A percentile compares a stretch with the other conserved stretches of the same genome.
phyloP scores from a whole-genome alignment of 2,329 filamentous ascomycete genomes.

The Curvularia eragrostidis region DNA sequence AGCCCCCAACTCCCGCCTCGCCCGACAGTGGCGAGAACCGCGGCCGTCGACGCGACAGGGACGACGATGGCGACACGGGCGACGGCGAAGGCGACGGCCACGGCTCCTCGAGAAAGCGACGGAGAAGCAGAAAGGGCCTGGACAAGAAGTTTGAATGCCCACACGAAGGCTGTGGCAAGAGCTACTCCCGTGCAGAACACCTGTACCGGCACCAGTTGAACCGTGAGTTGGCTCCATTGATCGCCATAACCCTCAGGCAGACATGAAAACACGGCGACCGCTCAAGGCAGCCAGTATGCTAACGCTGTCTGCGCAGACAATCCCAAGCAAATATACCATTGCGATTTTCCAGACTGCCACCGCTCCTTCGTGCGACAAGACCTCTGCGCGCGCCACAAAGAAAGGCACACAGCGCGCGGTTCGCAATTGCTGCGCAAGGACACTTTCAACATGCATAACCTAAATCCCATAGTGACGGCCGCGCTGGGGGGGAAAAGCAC shows the following conservation, averaged over 20 bases:
- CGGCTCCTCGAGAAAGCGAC: constrained; percentile 60
- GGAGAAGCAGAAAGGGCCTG: constrained; percentile 76
- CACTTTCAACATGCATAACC: constrained; percentile 62
- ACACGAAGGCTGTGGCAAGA: constrained; percentile 88
- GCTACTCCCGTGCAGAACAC: constrained; percentile 95
- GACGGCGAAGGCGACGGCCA: constrained; percentile 38
- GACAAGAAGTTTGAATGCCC: constrained; percentile 78
- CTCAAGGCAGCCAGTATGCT: constrained; percentile 17
- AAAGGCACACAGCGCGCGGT: constrained; percentile 65
- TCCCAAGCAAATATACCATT: constrained; percentile 93
- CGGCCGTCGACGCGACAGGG: constrained; percentile 49
- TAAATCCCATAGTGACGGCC: constrained; percentile 52
- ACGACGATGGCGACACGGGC: constrained; percentile 36
- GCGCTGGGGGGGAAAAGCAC: constrained; percentile 46
- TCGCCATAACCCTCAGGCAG: not conserved
- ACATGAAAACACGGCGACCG: not conserved
- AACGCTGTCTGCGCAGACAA: constrained; percentile 64
- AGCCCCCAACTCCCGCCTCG: constrained; percentile 44
- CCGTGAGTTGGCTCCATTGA: constrained; percentile 64
- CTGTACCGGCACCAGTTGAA: constrained; percentile 96
- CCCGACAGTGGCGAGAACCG: constrained; percentile 45
- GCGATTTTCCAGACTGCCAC: constrained; percentile 89
- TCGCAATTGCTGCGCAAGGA: constrained; percentile 79
- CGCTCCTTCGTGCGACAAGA: constrained; percentile 93
- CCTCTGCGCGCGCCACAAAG: constrained; percentile 73